These are phyloP conservation scores for Camelina laxa DNA, from an alignment of 345 rosid genomes.

Conservation along the genomic window DNA sequence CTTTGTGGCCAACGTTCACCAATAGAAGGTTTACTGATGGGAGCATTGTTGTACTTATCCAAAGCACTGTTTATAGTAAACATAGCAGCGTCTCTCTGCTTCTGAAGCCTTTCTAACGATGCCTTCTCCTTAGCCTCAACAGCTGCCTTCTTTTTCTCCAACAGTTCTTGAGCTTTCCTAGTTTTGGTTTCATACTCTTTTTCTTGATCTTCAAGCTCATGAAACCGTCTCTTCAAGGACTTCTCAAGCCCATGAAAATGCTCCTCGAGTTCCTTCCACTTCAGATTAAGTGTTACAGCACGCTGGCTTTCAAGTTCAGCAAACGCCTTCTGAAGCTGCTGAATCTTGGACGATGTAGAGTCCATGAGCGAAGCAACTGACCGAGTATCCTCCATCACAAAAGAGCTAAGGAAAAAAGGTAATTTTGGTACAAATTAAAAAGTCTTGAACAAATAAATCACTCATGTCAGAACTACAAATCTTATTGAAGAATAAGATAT, in stretches of 20 bases:
- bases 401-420: slow-evolving; percentile 40
- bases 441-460: slow-evolving; percentile 1
- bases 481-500: slow-evolving; percentile 3
- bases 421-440: not conserved
- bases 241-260: slow-evolving; percentile 98
- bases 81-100: slow-evolving; percentile 88
- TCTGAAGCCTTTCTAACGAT: slow-evolving; percentile 78
- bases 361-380: slow-evolving; percentile 82
- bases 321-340: slow-evolving; percentile 98
- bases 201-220: slow-evolving; percentile 97
- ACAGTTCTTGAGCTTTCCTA: slow-evolving; percentile 70
- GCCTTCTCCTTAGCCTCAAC: slow-evolving; percentile 85
- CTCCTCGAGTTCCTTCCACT: slow-evolving; percentile 97
- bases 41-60: slow-evolving; percentile 68
- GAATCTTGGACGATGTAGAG: slow-evolving; percentile 86
- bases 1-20: slow-evolving; percentile 48
- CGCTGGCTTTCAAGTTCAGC: slow-evolving; percentile 97
- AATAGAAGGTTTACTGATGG: slow-evolving; percentile 47
- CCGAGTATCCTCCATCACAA: slow-evolving; percentile 69
- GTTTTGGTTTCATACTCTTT: slow-evolving; percentile 79
- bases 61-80: slow-evolving; percentile 65
- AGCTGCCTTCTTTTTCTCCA: slow-evolving; percentile 81
- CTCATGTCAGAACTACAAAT: slow-evolving; percentile 5
- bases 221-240: slow-evolving; percentile 96
- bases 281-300: slow-evolving; percentile 85